These are phyloP conservation scores for Saturnispora serradocipensis DNA, from an alignment of 805 yeast species.

Conservation along the genomic window DNA sequence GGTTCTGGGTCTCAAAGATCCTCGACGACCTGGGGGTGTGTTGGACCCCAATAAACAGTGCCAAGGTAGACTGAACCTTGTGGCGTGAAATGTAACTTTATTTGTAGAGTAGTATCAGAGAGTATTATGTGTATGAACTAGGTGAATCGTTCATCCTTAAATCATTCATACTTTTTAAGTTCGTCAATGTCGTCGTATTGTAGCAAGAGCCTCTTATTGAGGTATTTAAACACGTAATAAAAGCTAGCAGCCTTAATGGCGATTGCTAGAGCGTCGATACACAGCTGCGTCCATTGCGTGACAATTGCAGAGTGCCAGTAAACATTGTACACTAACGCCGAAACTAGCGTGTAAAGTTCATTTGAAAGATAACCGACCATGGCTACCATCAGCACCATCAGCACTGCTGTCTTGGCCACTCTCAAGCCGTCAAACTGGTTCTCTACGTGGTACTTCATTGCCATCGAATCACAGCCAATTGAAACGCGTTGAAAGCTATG, in stretches of 20 bases:
- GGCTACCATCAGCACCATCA: conserved; percentile 11
- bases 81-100: not conserved
- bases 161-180: conserved; percentile 21
- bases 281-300: not conserved
- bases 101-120: too few species aligned
- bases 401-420: conserved; percentile 15
- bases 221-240: conserved; percentile 13
- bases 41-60: conserved; percentile 13
- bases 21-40: conserved; percentile 25
- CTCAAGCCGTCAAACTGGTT: conserved; percentile 8
- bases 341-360: conserved; percentile 11
- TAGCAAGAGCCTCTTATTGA: conserved; percentile 19
- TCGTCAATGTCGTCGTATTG: conserved; percentile 20
- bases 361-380: conserved; percentile 10
- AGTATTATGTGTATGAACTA: too few species aligned
- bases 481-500: not conserved
- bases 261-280: conserved; percentile 13
- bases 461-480: not conserved
- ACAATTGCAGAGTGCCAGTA: not conserved
- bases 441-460: conserved; percentile 16
- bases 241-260: conserved; percentile 13
- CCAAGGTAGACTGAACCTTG: not conserved
- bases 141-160: too few species aligned
- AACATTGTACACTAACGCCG: conserved; percentile 1
- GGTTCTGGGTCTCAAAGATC: conserved; percentile 15